Base-by-base conservation (phyloP, 2,329 filamentous ascomycete genomes). In the Septoria petroselini region DNA sequence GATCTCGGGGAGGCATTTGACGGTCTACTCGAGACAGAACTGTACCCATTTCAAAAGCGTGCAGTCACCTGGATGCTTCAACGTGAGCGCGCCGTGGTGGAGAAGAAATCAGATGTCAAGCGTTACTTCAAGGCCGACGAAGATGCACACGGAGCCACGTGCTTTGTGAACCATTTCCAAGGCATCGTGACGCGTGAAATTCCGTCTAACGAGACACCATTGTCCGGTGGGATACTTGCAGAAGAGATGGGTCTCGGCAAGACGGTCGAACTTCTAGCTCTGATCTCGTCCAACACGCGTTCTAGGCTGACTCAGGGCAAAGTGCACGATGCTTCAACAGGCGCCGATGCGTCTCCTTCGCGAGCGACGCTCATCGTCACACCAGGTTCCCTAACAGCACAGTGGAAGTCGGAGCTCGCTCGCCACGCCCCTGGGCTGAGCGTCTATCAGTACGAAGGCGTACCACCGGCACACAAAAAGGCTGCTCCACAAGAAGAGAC, bases 221-320 rank as follows among this genome's bases (percentile, higher is more conserved):
- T 75, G 1, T 68, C 62, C 29, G 82, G 82, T 2, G 86, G 86
- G 0, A 83, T 89, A 40, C 71, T 91, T 4, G 82, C 85, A 0
- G 87, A 91, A 62, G 87, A 91, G 66, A 91, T 91, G 87, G 87
- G 87, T 0, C 72, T 91, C 1, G 87, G 87, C 1, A 91, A 91
- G 66, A 91, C 87, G 0, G 74, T 91, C 2, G 88, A 91, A 68
- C 74, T 88, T 2, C 80, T 90, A 37, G 78, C 83, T 3, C 72
- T 91, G 8, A 79, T 90, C n/a, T 72, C 81, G 6, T 71, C 85
- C 18, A 81, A 91, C 62, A 72, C 66, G 31, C 76, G 79, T 23
- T 49, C 58, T 7, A 56, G 60, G 18, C 66, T 12, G 65, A 63
- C 44, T 69, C 30, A 30, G 31, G 35, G 45, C 12, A 35, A 43